Evolutionary conservation across 129 eudicot genomes (phyloP).

Genomic region (Kitagawia praeruptora): DNA sequence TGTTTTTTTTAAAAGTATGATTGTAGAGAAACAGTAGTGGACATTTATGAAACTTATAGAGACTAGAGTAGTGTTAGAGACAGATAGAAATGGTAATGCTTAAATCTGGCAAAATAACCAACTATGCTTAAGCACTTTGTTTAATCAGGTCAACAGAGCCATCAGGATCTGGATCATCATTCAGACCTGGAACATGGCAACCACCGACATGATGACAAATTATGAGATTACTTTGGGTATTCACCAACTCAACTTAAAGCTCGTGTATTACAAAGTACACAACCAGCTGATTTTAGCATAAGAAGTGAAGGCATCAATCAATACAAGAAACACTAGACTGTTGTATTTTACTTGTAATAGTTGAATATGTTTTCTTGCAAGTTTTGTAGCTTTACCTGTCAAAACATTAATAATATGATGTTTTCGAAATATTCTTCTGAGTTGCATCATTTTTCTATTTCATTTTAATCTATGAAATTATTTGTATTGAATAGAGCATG

Average conservation of each 20-base stretch:
- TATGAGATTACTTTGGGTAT: slow-evolving; percentile 1
- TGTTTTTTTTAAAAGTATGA: neutral
- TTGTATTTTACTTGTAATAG: neutral
- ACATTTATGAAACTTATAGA: too few species aligned
- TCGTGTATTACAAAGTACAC: neutral
- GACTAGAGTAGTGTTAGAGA: neutral
- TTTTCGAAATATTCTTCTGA: neutral
- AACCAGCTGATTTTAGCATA: neutral
- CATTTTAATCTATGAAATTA: neutral
- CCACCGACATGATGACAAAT: slow-evolving; percentile 60
- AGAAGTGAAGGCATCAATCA: neutral
- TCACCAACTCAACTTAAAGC: neutral
- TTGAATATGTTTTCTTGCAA: neutral
- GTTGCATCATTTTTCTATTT: neutral
- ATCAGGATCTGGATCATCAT: slow-evolving; percentile 79
- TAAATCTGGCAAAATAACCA: neutral
- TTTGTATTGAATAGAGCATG: neutral
- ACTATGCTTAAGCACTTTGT: neutral
- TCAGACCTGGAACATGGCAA: slow-evolving; percentile 92
- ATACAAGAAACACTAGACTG: neutral
- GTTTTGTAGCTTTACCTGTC: neutral
- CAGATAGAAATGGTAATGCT: neutral
- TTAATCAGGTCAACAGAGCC: slow-evolving; percentile 79
- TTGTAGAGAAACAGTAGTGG: too few species aligned
- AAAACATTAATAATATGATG: neutral